Evolutionary conservation across 192 early-diverging fungal genomes (phyloP).

Genomic region (Coemansia sp.): DNA sequence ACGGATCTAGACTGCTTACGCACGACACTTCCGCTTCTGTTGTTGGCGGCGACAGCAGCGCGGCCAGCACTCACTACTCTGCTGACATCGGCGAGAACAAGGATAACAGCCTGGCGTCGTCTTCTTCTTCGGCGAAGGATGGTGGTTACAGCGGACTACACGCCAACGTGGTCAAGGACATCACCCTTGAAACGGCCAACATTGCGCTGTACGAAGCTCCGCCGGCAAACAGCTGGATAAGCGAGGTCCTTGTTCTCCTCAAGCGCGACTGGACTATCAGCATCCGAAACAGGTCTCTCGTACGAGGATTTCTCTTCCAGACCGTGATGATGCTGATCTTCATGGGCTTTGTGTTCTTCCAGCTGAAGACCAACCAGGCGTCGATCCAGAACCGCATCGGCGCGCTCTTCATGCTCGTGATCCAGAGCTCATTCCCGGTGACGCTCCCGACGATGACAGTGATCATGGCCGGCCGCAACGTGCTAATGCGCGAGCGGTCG

Average conservation of each 20-base stretch:
- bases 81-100: background rate
- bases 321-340: constrained; percentile 40
- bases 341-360: constrained; percentile 59
- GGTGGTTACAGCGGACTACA: background rate
- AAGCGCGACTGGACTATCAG: constrained; percentile 27
- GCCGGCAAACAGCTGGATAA: constrained; percentile 28
- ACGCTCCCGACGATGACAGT: constrained; percentile 55
- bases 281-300: constrained; percentile 20
- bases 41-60: background rate
- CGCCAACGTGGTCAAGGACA: constrained; percentile 9
- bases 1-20: background rate
- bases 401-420: constrained; percentile 34
- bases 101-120: background rate
- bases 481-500: constrained; percentile 63
- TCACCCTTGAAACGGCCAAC: constrained; percentile 23
- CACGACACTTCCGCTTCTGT: background rate
- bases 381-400: constrained; percentile 56
- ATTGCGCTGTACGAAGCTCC: constrained; percentile 23
- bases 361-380: constrained; percentile 29
- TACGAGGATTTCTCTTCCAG: constrained; percentile 23
- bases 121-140: background rate
- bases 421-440: constrained; percentile 56
- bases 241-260: constrained; percentile 21
- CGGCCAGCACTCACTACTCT: background rate
- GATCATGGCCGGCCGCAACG: constrained; percentile 40